Conservation (phyloP, 1,284 basidiomycete genomes). For the Agroathelia rolfsii region DNA sequence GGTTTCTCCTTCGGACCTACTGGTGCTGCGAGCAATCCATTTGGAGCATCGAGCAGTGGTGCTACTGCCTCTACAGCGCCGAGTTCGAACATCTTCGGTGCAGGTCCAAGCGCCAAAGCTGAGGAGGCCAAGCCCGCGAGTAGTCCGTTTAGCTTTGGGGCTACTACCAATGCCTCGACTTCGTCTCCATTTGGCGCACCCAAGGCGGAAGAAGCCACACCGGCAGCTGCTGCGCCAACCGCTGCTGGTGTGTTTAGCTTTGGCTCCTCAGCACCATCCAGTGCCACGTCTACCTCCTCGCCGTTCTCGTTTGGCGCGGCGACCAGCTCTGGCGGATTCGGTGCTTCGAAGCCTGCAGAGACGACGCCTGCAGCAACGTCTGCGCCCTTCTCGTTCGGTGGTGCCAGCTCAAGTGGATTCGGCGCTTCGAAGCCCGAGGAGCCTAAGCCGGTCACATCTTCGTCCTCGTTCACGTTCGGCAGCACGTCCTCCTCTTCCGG, state of each 20-base stretch:
- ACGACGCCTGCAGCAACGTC: conserved; percentile 15
- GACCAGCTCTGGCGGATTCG: conserved; percentile 14
- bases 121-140: conserved; percentile 3
- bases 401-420: conserved; percentile 24
- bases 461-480: conserved; percentile 32
- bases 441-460: conserved; percentile 23
- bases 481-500: conserved; percentile 11
- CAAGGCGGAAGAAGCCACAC: too few species aligned
- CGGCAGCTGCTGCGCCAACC: too few species aligned
- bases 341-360: conserved; percentile 12
- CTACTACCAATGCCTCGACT: conserved; percentile 5
- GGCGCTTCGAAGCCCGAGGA: conserved; percentile 45
- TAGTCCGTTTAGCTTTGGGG: conserved; percentile 8
- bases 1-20: conserved; percentile 34
- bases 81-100: too few species aligned
- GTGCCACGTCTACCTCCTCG: conserved; percentile 20
- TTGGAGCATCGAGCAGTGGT: conserved; percentile 5
- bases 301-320: conserved; percentile 29
- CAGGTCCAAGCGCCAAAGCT: too few species aligned
- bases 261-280: conserved; percentile 8
- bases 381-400: conserved; percentile 29
- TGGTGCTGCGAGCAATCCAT: conserved; percentile 1
- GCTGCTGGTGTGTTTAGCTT: too few species aligned
- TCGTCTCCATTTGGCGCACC: too few species aligned
- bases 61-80: conserved; percentile 6